Base-by-base conservation (phyloP, 2,329 filamentous ascomycete genomes). In the Trichoderma afroharzianum region DNA sequence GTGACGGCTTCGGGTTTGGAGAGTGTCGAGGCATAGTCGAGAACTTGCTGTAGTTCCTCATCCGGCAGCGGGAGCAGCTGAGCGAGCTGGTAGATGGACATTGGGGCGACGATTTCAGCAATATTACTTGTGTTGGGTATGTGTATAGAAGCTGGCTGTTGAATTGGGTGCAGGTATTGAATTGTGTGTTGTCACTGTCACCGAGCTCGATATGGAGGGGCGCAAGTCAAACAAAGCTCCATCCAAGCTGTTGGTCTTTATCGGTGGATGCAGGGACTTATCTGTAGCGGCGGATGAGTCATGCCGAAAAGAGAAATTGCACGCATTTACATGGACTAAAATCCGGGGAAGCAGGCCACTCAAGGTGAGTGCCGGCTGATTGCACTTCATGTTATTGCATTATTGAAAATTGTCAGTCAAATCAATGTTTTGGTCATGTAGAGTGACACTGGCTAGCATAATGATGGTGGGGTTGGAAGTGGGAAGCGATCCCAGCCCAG, bases 61-160 rank as follows among this genome's bases (percentile, higher is more conserved):
- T 97, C 90, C 43, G 97, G 94, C 12, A 98, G 85, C 8, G 94
- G 94, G 1, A 99, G 87, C 18, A 99, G 86, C 78, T 90, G 90
- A 28, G 91, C 90, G 8, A 99, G 88, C 78, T 94, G 93, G 63
- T 91, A 79, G 58, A 85, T 78, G 24, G 87, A 88, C 88, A 90
- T 90, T 58, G 30, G 26, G 62, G n/a, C 36, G 18, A 15, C 32
- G 39, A 7, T 72, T 26, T 26, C 18, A 11, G 21, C 18, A 14
- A 8, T 24, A 8, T 21, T 33, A 11, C 12, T 9, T 15, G 6
- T 33, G 26, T 32, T 63, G 55, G 12, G 6, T 58, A 57, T 36
- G 33, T 36, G 33, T 32, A 14, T 6, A 6, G 55, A 14, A 59
- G 55, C 9, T 53, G 47, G 21, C 1, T 12, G 26, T 58, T 32